phyloP scores from a whole-genome alignment of 139 green algal genomes.

The Chlorella sp. region DNA sequence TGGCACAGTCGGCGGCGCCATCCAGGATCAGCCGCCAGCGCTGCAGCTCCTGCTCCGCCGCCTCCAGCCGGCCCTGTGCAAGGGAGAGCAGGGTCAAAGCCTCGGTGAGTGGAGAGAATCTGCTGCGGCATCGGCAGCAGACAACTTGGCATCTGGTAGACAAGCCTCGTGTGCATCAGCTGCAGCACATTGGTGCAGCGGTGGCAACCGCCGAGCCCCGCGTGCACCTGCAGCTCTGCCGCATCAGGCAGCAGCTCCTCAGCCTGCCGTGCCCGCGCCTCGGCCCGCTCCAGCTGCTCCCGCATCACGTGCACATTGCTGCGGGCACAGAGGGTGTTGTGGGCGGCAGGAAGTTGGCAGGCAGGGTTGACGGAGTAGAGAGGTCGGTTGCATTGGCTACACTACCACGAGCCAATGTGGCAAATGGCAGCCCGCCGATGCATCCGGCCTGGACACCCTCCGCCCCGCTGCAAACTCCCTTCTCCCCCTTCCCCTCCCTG shows the following conservation, averaged over 20 bases:
- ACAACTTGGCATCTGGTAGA: no score
- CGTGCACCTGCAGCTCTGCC: constrained; percentile 2
- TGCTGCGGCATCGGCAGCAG: no score
- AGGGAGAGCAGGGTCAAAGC: no score
- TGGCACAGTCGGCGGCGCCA: constrained; percentile 29
- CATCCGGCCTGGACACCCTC: neutral
- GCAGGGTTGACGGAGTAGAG: neutral
- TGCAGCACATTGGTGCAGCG: no score
- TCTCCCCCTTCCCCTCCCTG: neutral
- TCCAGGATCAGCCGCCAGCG: constrained; percentile 40
- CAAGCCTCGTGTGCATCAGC: no score
- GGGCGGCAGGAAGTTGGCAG: neutral
- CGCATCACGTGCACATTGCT: constrained; percentile 38
- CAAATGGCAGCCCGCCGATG: neutral
- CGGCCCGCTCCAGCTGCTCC: constrained; percentile 34
- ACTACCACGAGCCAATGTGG: no score
- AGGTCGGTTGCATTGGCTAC: neutral
- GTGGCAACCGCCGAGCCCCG: no score
- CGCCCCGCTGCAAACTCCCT: neutral
- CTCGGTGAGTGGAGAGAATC: no score
- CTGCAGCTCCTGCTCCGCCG: constrained; percentile 29
- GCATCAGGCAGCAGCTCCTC: constrained; percentile 36
- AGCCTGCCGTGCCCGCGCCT: constrained; percentile 18
- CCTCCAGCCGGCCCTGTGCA: constrained; percentile 1
- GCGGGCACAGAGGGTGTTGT: neutral